These are phyloP conservation scores for Durotheca rogersii DNA, from an alignment of 495 filamentous ascomycete species.

Conservation along the genomic window DNA sequence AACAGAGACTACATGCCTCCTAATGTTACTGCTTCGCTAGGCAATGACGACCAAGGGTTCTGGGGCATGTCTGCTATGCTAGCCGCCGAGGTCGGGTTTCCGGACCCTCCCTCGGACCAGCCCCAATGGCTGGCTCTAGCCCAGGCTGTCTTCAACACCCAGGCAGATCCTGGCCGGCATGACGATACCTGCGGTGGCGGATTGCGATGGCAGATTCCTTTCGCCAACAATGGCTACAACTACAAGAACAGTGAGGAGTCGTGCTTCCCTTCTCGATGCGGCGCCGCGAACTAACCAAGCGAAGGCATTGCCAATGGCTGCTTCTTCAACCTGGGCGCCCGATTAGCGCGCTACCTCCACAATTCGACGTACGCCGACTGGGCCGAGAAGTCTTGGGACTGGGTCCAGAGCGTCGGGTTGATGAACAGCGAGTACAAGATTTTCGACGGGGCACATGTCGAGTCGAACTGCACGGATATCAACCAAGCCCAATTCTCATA, in stretches of 20 bases:
- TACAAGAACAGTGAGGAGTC: constrained; percentile 76
- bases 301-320: constrained; percentile 70
- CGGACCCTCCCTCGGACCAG: constrained; percentile 56
- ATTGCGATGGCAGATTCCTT: constrained; percentile 77
- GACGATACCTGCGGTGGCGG: constrained; percentile 66
- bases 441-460: constrained; percentile 69
- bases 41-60: constrained; percentile 83
- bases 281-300: too few relatives aligned
- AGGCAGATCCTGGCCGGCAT: constrained; percentile 63
- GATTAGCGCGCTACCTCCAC: constrained; percentile 71
- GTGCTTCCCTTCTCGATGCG: neutral
- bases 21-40: constrained; percentile 71
- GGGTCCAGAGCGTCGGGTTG: constrained; percentile 63
- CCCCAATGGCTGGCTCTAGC: constrained; percentile 74
- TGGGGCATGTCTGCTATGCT: constrained; percentile 79
- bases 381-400: constrained; percentile 75
- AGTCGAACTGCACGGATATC: constrained; percentile 60
- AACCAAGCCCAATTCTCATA: constrained; percentile 70
- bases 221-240: constrained; percentile 72
- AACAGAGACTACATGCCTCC: constrained; percentile 63
- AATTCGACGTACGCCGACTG: constrained; percentile 77
- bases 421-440: constrained; percentile 62
- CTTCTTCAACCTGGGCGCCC: constrained; percentile 79
- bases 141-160: constrained; percentile 74
- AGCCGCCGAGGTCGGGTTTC: constrained; percentile 72